Base-by-base conservation (phyloP, 352 stramenopile genomes). In the Phytophthora boehmeriae region DNA sequence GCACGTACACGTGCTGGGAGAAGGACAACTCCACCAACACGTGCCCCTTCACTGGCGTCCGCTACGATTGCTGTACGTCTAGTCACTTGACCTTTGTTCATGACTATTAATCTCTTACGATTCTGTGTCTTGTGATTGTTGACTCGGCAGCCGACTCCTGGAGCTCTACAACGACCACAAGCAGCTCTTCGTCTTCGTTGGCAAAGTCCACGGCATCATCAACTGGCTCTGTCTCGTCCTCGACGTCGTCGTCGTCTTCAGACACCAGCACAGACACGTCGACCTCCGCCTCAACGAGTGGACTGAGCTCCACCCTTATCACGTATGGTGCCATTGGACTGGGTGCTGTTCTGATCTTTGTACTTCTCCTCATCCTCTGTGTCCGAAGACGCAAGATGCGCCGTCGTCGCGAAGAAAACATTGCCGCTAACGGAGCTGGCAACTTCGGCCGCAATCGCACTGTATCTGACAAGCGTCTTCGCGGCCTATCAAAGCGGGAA, bases 11-110 rank as follows among this genome's bases (percentile, higher is more conserved):
- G 28, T 91, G 82, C 71, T 91, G 68, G 63, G 73, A 83, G 53
- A 89, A 91, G 63, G 68, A 86, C 62, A 71, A 71, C 46, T 68
- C 69, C 13, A 86, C 75, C 71, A 86, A 86, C 57, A 81, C 81
- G 10, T 91, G 82, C 27, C 82, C 78, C 1, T 91, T 83, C 66
- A 81, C 77, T 14, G 75, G 73, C 51, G 73, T 86, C 28, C 75
- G 80, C 54, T 89, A 89, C 52, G 82, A 91, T 58, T 91, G 82
- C 71, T 83, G 81, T 90, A 79, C 63, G 81, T 87, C 38, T 34
- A 22, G 54, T 49, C 9, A 50, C 17, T 59, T n/a, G n/a, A n/a
- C n/a, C n/a, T n/a, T n/a, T 41, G 30, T 2, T 38, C 43, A 13
- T 43, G 1, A 36, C 10, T 36, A 4, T 25, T 3, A 53, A 42